These are phyloP conservation scores for Catunica adiposa DNA, from an alignment of 2,329 filamentous ascomycete genomes.

Conservation along the genomic window DNA sequence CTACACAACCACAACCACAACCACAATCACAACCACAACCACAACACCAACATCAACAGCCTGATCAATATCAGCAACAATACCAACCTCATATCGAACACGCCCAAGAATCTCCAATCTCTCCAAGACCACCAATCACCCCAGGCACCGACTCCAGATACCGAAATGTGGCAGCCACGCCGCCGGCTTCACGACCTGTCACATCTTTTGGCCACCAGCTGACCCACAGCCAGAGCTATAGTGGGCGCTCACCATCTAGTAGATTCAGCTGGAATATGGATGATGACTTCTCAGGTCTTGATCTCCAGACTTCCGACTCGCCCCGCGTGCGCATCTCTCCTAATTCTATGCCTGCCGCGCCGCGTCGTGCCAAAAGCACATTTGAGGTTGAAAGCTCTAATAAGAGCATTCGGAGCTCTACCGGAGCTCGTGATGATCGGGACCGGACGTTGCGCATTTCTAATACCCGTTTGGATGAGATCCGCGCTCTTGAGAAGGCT, in stretches of 20 bases:
- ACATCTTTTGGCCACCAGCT: constrained; percentile 9
- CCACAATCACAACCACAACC: neutral
- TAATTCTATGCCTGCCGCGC: neutral
- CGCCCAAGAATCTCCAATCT: constrained; percentile 1
- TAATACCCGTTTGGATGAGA: constrained; percentile 22
- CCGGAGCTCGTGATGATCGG: constrained; percentile 1
- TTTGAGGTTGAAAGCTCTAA: constrained; percentile 5
- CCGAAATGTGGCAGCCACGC: neutral
- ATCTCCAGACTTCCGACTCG: constrained; percentile 38
- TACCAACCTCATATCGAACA: neutral
- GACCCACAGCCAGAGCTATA: constrained; percentile 9
- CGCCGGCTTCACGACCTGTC: constrained; percentile 6
- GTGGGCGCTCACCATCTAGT: constrained; percentile 29
- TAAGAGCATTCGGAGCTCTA: constrained; percentile 5
- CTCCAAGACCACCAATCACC: constrained; percentile 1
- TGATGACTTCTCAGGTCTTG: constrained; percentile 39
- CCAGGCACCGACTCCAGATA: constrained; percentile 6
- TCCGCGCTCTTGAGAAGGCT: constrained; percentile 21
- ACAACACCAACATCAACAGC: neutral
- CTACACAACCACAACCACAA: neutral
- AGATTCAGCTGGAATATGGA: constrained; percentile 40
- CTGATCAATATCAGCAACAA: neutral
- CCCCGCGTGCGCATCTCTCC: constrained; percentile 29
- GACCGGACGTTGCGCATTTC: constrained; percentile 9
- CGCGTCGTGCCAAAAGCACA: constrained; percentile 6